Evolutionary conservation across 2,329 filamentous ascomycete species (phyloP), one percentile per base, ranked within the genome.

Genomic region (Pleoardoris graminearum): DNA sequence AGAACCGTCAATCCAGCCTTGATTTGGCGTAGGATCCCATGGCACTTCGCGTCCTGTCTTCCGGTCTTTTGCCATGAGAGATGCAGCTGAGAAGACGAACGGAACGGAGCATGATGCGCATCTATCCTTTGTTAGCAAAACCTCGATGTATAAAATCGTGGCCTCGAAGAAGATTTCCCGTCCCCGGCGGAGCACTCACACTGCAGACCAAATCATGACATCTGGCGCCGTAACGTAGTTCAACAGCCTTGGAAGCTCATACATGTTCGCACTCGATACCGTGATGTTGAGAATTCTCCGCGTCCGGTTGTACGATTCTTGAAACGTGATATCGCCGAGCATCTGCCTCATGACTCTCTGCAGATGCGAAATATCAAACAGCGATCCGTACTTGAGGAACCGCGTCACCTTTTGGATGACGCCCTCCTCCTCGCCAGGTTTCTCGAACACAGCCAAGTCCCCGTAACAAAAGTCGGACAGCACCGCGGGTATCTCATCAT

Each of bases 51-150:
- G 81, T 19, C 89, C 89, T 0, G 91, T 96, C 36, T 83, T 76
- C 0, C 90, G 89, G 62, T 97, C 89, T 67, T 97, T 97, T 53
- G 91, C 88, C 35, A 93, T 83, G 10, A 97, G 75, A 0, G 86
- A 85, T 1, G 87, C 88, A 1, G 91, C 84, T 21, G 87, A 87
- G 71, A 96, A 97, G 17, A 97, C 82, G 11, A 94, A 78, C 0
- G 93, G 93, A 0, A 97, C 90, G 0, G 93, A 96, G 70, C 93
- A 97, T 0, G 93, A 97, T 0, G 93, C 91, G n/a, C 90, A 90
- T 41, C 80, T 81, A 3, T 23, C 27, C 14, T 1, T 7, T 1
- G 42, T 70, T 22, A 67, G 59, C 43, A 39, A n/a, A n/a, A 37
- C n/a, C 25, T 8, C 27, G 6, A 33, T 33, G n/a, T 12, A 5